phyloP scores from a whole-genome alignment of 345 rosid species.

The Rhodamnia rubescens region DNA sequence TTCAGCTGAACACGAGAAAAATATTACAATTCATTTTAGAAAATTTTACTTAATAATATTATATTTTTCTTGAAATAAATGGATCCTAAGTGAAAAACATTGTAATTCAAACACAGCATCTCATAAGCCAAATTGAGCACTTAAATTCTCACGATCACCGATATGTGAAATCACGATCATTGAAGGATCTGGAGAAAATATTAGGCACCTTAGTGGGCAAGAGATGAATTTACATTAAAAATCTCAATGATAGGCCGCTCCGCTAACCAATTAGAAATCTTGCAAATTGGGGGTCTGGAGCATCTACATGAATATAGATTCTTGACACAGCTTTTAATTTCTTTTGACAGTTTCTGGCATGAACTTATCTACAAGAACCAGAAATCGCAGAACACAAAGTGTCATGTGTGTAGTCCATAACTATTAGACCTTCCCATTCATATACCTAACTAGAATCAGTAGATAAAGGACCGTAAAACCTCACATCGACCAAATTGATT shows the following conservation, averaged over 20 bases:
- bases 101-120: neutral
- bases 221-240: neutral
- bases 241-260: neutral
- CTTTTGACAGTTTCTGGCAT: neutral
- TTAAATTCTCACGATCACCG: neutral
- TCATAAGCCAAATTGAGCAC: neutral
- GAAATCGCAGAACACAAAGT: neutral
- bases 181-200: neutral
- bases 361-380: neutral
- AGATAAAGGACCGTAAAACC: neutral
- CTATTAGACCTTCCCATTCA: neutral
- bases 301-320: neutral
- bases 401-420: neutral
- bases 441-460: neutral
- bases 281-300: neutral
- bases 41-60: too few relatives aligned
- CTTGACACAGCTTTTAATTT: neutral
- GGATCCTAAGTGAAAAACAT: neutral
- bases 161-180: neutral
- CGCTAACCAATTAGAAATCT: neutral
- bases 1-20: too few relatives aligned
- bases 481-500: neutral
- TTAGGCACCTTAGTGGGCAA: neutral
- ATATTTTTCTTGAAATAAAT: too few relatives aligned
- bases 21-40: too few relatives aligned